Conservation (phyloP, 345 rosid species). For the Brassica nigra region DNA sequence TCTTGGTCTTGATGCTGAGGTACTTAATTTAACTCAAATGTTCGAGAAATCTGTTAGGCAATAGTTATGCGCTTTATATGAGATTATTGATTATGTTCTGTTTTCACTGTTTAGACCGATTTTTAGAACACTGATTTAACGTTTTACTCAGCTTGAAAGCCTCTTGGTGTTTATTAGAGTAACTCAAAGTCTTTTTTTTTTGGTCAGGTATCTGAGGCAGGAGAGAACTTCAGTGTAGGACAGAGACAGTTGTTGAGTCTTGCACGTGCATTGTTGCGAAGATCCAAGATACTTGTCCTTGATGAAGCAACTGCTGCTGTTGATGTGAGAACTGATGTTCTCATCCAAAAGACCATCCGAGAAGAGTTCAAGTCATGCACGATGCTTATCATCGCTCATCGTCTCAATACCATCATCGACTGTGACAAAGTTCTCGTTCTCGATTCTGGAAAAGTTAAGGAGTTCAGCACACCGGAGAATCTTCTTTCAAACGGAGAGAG, state of each 20-base stretch:
- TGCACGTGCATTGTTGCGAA: constrained; percentile 71
- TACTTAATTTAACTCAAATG: constrained; percentile 21
- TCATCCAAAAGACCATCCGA: constrained; percentile 71
- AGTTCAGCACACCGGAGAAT: constrained; percentile 76
- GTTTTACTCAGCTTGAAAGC: too few species aligned
- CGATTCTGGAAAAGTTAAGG: constrained; percentile 84
- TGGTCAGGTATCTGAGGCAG: constrained; percentile 74
- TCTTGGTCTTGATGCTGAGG: constrained; percentile 45
- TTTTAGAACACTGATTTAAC: background rate
- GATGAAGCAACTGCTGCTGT: constrained; percentile 94
- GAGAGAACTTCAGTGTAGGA: constrained; percentile 93
- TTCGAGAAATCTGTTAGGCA: too few species aligned
- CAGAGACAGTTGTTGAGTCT: constrained; percentile 91
- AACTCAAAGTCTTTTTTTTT: background rate
- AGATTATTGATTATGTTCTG: too few species aligned
- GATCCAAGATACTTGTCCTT: constrained; percentile 66
- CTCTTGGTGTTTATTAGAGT: background rate
- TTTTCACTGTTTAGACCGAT: background rate
- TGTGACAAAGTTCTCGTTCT: constrained; percentile 87
- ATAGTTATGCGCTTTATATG: too few species aligned
- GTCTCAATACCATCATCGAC: constrained; percentile 81
- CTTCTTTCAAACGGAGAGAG: constrained; percentile 71
- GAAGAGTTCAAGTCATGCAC: constrained; percentile 77
- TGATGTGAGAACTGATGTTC: constrained; percentile 77
- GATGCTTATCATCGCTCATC: constrained; percentile 80